Evolutionary conservation across 495 filamentous ascomycete species (phyloP).

Genomic region (Podospora fimiseda): DNA sequence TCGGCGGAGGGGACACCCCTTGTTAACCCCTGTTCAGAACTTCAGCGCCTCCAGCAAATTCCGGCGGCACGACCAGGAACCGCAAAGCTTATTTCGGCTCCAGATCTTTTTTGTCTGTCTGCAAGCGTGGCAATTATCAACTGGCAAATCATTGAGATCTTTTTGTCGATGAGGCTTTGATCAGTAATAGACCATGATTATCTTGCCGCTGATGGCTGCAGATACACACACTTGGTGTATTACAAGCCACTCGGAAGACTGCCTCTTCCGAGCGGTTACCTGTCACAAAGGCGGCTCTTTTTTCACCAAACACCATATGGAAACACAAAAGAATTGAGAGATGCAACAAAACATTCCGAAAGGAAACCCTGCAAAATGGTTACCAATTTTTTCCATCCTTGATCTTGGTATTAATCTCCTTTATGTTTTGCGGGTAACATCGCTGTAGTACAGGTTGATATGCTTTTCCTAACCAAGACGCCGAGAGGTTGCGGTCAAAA

Average conservation of each 20-base stretch:
- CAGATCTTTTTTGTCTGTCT: slow-evolving; percentile 22
- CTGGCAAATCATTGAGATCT: no score
- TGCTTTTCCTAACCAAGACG: slow-evolving; percentile 8
- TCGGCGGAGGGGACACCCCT: slow-evolving; percentile 1
- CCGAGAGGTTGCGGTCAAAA: slow-evolving; percentile 20
- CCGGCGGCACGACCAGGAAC: slow-evolving; percentile 10
- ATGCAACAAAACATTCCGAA: background rate
- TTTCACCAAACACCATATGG: background rate
- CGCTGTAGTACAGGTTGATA: background rate
- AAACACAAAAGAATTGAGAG: background rate
- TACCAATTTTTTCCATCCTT: background rate
- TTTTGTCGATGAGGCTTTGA: background rate
- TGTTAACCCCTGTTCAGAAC: slow-evolving; percentile 4
- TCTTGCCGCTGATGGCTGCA: no score
- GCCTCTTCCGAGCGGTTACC: slow-evolving; percentile 1
- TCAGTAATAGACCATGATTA: no score
- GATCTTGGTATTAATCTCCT: slow-evolving; percentile 2
- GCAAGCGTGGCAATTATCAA: no score
- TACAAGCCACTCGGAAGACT: slow-evolving; percentile 6
- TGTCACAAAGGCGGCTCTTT: background rate
- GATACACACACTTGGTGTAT: no score
- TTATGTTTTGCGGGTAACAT: slow-evolving; percentile 6
- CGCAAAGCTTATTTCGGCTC: slow-evolving; percentile 30
- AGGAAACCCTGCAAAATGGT: background rate
- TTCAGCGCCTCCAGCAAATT: background rate